Evolutionary conservation across 176 grass and related monocot species (phyloP).

Genomic region (Carex myosuroides): DNA sequence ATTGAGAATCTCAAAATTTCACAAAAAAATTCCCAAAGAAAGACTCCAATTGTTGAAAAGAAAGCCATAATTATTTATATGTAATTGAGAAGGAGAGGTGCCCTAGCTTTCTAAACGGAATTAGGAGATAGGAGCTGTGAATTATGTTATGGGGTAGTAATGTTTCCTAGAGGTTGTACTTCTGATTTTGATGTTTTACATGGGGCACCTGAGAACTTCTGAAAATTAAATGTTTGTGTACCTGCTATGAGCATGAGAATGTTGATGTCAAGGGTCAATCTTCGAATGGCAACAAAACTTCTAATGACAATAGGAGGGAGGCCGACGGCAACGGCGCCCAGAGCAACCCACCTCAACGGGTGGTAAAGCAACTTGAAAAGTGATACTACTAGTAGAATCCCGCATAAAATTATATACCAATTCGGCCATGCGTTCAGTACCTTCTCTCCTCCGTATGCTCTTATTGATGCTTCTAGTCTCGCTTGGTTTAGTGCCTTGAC

Average conservation of each 20-base stretch:
- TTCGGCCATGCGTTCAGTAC: conserved; percentile 74
- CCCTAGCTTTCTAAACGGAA: no score
- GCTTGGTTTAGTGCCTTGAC: conserved; percentile 80
- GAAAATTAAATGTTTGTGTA: conserved; percentile 13
- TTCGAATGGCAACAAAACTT: conserved; percentile 49
- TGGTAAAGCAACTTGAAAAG: conserved; percentile 72
- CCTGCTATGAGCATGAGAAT: conserved; percentile 98
- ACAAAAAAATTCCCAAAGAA: background rate
- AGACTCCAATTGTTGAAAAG: background rate
- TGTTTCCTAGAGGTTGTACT: background rate
- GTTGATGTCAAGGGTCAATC: conserved; percentile 77
- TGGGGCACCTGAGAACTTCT: background rate
- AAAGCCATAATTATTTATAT: no score
- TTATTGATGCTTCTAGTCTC: conserved; percentile 66
- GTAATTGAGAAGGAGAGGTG: background rate
- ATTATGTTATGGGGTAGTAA: background rate
- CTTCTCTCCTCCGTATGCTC: conserved; percentile 45
- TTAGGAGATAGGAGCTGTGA: no score
- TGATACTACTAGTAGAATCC: conserved; percentile 44
- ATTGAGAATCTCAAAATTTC: background rate
- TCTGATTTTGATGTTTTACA: background rate
- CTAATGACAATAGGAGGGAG: conserved; percentile 36
- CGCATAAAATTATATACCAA: conserved; percentile 57
- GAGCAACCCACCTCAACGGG: conserved; percentile 67
- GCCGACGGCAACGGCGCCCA: conserved; percentile 37